A percentile compares a stretch with the other conserved stretches of the same genome.
phyloP scores from a whole-genome alignment of 352 stramenopile genomes.

The Thraustotheca clavata region DNA sequence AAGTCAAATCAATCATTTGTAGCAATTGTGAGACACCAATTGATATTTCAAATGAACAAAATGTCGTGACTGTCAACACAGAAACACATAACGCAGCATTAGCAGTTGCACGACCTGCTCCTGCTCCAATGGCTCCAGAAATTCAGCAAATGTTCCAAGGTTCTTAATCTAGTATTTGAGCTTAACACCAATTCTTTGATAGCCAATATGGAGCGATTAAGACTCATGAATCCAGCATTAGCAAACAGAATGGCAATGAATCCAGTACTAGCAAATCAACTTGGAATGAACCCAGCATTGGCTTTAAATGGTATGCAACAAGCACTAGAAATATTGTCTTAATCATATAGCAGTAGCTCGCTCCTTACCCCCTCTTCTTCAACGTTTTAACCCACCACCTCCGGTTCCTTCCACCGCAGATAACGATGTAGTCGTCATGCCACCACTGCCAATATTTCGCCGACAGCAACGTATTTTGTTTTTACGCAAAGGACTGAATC shows the following conservation, averaged over 20 bases:
- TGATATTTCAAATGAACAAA: not conserved
- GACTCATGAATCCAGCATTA: not conserved
- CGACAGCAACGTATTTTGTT: slow-evolving; percentile 56
- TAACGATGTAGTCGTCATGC: no score
- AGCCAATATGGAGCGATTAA: no score
- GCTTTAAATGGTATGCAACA: not conserved
- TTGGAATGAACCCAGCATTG: no score
- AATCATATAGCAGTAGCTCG: not conserved
- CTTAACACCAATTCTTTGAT: no score
- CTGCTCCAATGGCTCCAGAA: not conserved
- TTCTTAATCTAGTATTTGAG: not conserved
- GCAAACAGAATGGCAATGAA: not conserved
- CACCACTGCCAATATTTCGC: slow-evolving; percentile 30
- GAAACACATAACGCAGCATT: not conserved
- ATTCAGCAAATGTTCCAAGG: not conserved
- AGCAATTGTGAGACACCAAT: slow-evolving; percentile 11
- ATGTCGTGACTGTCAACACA: slow-evolving; percentile 13
- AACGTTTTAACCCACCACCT: no score
- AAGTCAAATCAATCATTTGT: not conserved
- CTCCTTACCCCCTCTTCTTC: not conserved
- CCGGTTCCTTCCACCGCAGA: not conserved
- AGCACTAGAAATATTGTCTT: no score
- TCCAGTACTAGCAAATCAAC: not conserved
- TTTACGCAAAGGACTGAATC: slow-evolving; percentile 55
- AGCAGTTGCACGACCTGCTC: not conserved